Evolutionary conservation across 768 basidiomycete genomes (phyloP).

Genomic region (Coprinellus aureogranulatus): DNA sequence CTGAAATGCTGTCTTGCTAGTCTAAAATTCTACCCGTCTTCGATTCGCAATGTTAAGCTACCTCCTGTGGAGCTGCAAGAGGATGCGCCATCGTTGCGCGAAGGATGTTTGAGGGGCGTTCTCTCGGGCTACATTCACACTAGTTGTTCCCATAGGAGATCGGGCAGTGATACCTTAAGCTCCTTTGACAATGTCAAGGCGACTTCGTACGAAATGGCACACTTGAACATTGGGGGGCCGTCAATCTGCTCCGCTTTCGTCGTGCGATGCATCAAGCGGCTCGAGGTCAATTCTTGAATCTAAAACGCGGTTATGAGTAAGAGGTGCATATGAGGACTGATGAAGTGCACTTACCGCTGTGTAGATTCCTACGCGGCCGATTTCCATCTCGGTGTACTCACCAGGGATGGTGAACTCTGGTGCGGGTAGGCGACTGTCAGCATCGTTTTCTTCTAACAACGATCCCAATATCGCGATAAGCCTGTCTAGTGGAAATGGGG

Average conservation of each 20-base stretch:
- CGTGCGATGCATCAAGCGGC: conserved; percentile 65
- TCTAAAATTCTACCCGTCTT: too few relatives aligned
- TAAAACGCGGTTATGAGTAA: conserved; percentile 23
- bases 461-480: conserved; percentile 77
- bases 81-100: neutral
- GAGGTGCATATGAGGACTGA: neutral
- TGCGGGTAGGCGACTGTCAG: conserved; percentile 42
- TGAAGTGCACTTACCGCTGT: conserved; percentile 46
- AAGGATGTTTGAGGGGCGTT: neutral
- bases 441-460: conserved; percentile 71
- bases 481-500: conserved; percentile 75
- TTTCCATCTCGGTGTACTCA: conserved; percentile 75
- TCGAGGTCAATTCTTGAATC: conserved; percentile 65
- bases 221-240: conserved; percentile 70
- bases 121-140: neutral
- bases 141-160: conserved; percentile 61
- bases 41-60: too few relatives aligned
- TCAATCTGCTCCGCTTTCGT: conserved; percentile 62
- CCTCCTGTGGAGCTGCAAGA: too few relatives aligned
- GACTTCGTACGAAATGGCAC: conserved; percentile 61
- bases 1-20: too few relatives aligned
- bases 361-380: conserved; percentile 56
- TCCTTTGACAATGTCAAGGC: conserved; percentile 57
- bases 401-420: conserved; percentile 57
- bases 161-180: conserved; percentile 56